These are phyloP conservation scores for Neurospora sp. DNA, from an alignment of 2,329 filamentous ascomycete genomes.

Conservation along the genomic window DNA sequence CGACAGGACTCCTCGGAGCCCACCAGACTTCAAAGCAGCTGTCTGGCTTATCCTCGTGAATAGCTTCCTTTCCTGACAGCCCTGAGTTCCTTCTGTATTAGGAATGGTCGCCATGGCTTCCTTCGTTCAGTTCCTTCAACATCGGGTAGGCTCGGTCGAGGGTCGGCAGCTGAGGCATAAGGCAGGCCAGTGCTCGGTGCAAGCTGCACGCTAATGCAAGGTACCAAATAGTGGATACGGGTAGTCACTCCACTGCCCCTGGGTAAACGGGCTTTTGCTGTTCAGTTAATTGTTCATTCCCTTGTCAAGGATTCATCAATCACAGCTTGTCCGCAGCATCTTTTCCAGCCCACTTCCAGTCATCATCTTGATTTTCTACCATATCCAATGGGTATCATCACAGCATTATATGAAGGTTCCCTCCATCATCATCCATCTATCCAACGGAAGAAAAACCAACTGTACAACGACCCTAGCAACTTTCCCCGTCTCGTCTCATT, in stretches of 20 bases:
- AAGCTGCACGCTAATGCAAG: too few species aligned
- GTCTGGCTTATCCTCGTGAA: background rate
- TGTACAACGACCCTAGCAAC: background rate
- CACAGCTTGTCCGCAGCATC: too few species aligned
- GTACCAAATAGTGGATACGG: too few species aligned
- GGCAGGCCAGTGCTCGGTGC: too few species aligned
- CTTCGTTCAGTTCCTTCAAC: background rate
- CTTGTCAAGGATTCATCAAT: too few species aligned
- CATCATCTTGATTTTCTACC: background rate
- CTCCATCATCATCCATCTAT: background rate
- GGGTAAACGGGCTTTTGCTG: too few species aligned
- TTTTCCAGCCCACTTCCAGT: background rate
- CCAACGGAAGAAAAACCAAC: background rate
- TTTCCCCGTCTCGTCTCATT: background rate
- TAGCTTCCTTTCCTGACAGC: background rate
- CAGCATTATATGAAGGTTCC: background rate
- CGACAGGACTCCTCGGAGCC: background rate
- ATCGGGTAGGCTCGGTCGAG: too few species aligned
- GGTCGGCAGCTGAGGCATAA: too few species aligned
- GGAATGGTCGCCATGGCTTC: background rate
- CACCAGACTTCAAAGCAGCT: background rate
- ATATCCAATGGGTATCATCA: background rate
- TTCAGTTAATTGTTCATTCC: too few species aligned
- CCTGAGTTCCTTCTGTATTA: background rate
- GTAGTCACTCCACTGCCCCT: too few species aligned